A percentile compares a stretch with the other conserved stretches of the same genome.
These are phyloP conservation scores for Andalucia godoyi DNA, from an alignment of 78 protist genomes.

Conservation along the genomic window DNA sequence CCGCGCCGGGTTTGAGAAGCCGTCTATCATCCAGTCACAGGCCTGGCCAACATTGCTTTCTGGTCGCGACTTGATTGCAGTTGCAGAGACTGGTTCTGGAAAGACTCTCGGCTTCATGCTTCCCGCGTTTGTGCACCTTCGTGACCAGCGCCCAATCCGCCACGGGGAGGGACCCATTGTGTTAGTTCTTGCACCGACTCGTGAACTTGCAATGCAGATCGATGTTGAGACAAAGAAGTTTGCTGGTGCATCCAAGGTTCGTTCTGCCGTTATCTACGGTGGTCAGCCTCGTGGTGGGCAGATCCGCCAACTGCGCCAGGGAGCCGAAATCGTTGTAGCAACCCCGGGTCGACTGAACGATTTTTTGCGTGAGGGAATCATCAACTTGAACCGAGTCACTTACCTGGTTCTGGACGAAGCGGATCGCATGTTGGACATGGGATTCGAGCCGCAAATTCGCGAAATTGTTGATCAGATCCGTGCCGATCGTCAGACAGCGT, in stretches of 20 bases:
- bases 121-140: constrained; percentile 75
- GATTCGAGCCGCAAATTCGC: constrained; percentile 85
- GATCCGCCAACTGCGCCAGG: constrained; percentile 33
- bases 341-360: constrained; percentile 99
- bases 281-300: constrained; percentile 80
- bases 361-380: constrained; percentile 45
- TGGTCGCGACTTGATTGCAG: constrained; percentile 76
- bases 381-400: constrained; percentile 73
- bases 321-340: constrained; percentile 78
- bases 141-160: constrained; percentile 28
- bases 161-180: constrained; percentile 81
- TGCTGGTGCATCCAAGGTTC: not conserved
- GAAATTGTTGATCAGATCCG: constrained; percentile 40
- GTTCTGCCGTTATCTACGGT: constrained; percentile 67
- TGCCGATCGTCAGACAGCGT: constrained; percentile 92
- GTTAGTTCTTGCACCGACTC: constrained; percentile 91
- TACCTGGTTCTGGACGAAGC: constrained; percentile 92
- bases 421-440: constrained; percentile 94
- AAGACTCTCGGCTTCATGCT: constrained; percentile 92
- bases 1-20: constrained; percentile 55
- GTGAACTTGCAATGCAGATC: constrained; percentile 95
- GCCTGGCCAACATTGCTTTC: constrained; percentile 87
- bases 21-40: constrained; percentile 91
- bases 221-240: constrained; percentile 33
- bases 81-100: constrained; percentile 96